Conservation (phyloP, 192 early-diverging fungal genomes). For the Coemansia sp. region DNA sequence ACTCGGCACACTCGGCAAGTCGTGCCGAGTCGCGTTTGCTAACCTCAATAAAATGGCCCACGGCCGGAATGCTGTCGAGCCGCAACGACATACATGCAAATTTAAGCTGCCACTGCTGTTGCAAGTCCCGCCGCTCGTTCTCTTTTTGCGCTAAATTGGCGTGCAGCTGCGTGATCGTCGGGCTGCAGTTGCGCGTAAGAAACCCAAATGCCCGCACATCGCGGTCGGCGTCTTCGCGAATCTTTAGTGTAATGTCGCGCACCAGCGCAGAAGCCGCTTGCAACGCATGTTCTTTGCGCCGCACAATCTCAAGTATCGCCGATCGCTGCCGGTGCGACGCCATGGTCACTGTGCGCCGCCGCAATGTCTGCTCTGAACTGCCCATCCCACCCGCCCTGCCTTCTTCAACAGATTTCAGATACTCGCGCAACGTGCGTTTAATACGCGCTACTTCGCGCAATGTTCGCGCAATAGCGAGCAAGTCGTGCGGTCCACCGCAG, state of each 20-base stretch:
- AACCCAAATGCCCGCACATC: constrained; percentile 56
- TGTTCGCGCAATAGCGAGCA: constrained; percentile 60
- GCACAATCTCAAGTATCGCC: constrained; percentile 14
- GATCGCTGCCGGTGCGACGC: constrained; percentile 5
- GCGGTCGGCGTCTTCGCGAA: constrained; percentile 50
- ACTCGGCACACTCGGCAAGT: constrained; percentile 20
- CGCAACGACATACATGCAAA: constrained; percentile 39
- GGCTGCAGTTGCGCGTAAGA: constrained; percentile 52
- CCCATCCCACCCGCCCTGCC: too few relatives aligned
- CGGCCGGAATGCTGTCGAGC: constrained; percentile 44
- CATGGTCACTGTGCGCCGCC: neutral
- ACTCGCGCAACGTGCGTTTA: constrained; percentile 38
- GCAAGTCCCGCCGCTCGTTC: constrained; percentile 39
- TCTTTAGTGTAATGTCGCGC: constrained; percentile 41
- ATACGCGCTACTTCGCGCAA: constrained; percentile 56
- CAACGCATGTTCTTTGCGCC: constrained; percentile 34
- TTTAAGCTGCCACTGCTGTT: constrained; percentile 31
- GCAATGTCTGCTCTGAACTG: neutral
- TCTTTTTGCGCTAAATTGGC: constrained; percentile 40
- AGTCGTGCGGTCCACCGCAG: constrained; percentile 62
- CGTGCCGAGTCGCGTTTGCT: constrained; percentile 47
- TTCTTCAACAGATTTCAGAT: constrained; percentile 9
- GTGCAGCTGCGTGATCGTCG: constrained; percentile 41
- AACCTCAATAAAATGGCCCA: constrained; percentile 60
- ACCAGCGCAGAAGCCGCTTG: constrained; percentile 48